A percentile compares a stretch with the other conserved stretches of the same genome.
Evolutionary conservation across 129 eudicot species (phyloP).

Genomic region (Arctium lappa): DNA sequence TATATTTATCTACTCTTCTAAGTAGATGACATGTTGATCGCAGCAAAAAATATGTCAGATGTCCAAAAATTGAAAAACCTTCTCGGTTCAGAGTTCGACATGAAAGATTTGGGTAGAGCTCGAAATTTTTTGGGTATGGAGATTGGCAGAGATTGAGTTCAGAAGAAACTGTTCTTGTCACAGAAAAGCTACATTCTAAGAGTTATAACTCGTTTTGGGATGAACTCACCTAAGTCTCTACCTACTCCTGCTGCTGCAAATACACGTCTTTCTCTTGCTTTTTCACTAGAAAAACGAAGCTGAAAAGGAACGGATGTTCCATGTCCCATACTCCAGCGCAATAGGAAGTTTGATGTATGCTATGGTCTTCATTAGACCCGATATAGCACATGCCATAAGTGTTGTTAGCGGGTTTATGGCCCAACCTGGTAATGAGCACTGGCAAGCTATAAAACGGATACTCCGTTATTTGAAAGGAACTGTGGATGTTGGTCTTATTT

Average conservation of each 20-base stretch:
- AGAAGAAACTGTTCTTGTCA: neutral
- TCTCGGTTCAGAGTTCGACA: neutral
- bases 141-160: neutral
- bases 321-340: neutral
- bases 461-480: neutral
- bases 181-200: neutral
- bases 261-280: neutral
- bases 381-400: neutral
- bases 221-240: neutral
- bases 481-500: neutral
- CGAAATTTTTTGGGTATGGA: neutral
- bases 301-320: neutral
- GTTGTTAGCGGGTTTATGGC: neutral
- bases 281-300: neutral
- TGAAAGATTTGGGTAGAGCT: neutral
- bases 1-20: neutral
- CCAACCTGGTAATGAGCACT: neutral
- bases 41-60: neutral
- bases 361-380: neutral
- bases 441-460: neutral
- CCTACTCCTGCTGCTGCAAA: neutral
- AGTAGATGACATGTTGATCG: neutral
- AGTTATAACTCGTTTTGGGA: neutral
- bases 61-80: neutral
- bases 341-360: neutral